These are phyloP conservation scores for Hibiscus syriacus DNA, from an alignment of 345 rosid species.

Conservation along the genomic window DNA sequence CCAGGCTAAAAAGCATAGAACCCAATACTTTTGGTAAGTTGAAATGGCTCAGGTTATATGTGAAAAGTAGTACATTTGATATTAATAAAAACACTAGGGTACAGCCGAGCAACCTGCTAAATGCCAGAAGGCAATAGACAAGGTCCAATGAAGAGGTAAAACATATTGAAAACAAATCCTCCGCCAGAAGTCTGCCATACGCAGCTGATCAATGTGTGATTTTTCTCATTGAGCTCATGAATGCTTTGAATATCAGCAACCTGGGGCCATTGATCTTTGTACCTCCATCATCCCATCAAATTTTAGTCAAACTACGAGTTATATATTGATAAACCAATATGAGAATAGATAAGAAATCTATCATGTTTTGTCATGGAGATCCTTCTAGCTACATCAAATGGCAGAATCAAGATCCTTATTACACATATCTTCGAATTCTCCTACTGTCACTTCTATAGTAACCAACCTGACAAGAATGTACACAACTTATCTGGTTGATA, in stretches of 20 bases:
- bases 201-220: not conserved
- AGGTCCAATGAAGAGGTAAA: not conserved
- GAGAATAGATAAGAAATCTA: not conserved
- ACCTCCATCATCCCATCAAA: not conserved
- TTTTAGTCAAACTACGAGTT: not conserved
- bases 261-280: not conserved
- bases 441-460: not conserved
- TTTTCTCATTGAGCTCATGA: not conserved
- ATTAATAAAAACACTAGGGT: not conserved
- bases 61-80: not conserved
- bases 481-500: constrained; percentile 4
- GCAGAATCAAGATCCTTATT: constrained; percentile 13
- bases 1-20: too few species aligned
- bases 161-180: not conserved
- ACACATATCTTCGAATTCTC: constrained; percentile 31
- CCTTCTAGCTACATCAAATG: constrained; percentile 6
- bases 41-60: too few species aligned
- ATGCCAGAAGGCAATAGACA: not conserved
- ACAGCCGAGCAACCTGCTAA: not conserved
- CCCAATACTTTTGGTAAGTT: too few species aligned
- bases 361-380: constrained; percentile 3
- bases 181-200: not conserved
- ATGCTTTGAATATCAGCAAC: not conserved
- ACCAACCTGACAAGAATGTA: constrained; percentile 15
- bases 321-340: not conserved